Evolutionary conservation across 2,329 filamentous ascomycete species (phyloP), one percentile per base, ranked within the genome.

Genomic region (Pyricularia pennisetigena): DNA sequence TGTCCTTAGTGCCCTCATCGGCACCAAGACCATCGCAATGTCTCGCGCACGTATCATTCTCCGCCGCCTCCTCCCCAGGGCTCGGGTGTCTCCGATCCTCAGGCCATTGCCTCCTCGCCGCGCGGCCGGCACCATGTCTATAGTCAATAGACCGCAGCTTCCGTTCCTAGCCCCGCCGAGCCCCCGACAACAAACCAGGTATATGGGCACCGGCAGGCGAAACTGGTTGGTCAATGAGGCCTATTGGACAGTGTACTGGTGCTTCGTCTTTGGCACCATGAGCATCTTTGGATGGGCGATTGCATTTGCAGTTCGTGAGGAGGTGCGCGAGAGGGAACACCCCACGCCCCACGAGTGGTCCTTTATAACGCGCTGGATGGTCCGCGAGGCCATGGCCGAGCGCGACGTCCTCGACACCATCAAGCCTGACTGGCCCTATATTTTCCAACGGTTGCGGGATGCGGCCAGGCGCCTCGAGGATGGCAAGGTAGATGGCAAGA

Each of bases 331-430:
- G 79, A 85, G 89, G 65, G 82, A 85, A 67, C 92, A 89, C 75
- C 93, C 93, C 0, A 94, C 92, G 0, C 94, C 94, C 0, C 85
- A 86, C 29, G 94, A 97, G 76, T 97, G 94, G 93, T 81, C 81
- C 0, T 90, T 88, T 77, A 79, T 87, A 71, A 92, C 90, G 64
- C 83, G 93, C 28, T 86, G 90, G 78, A 82, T 84, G 57, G 83
- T 91, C 70, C 85, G 92, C 59, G 84, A 86, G 66, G 90, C 90
- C 4, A 82, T 84, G 72, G 85, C 84, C 68, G 82, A 85, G 66
- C 84, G 86, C 70, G 82, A 87, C 62, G 82, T 83, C 16, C 83
- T 86, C 12, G 80, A 85, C n/a, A 74, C 82, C 30, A 77, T 86
- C 70, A n/a, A 70, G 3, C 81, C 84, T n/a, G 87, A 93, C 74